Base-by-base conservation (phyloP, 805 yeast genomes). In the Cyberlindnera nakhonratchasimensis region DNA sequence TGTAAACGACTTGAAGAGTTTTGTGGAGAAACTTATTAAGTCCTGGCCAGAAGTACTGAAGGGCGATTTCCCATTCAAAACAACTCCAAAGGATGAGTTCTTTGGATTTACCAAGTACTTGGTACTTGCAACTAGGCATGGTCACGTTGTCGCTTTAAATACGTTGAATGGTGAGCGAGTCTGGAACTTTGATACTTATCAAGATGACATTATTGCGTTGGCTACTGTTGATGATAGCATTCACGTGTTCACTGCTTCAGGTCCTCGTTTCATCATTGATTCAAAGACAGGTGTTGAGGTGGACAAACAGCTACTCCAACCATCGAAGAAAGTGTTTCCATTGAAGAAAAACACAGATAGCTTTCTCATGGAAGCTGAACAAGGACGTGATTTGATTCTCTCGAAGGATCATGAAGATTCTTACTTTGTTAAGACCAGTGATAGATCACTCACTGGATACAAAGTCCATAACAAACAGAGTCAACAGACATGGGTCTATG, bases 61-160 rank as follows among this genome's bases (percentile, higher is more conserved):
- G 13, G 40, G 40, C 9, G n/a, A 43, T 7, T 37, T 17, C 6
- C 30, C 30, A 6, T 31, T 35, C 30, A 25, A 22, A 9, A 6
- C 32, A n/a, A n/a, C 40, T 2, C 32, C 38, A 9, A 50, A 46
- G 13, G 50, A 50, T 37, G 50, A 34, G 29, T 66, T 61, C 22
- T 77, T 77, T 61, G 82, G 82, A 1, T 67, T 72, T 25, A 53
- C 61, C 7, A 76, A 77, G 43, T 55, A 58, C 5, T 46, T 77
- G 21, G 56, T 76, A 2, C 65, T 67, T 1, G 64, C 71, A 3
- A 69, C 77, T 0, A 51, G 55, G 11, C 56, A 56, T 34, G 73
- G 74, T 5, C 65, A 63, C 34, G 37, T 80, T 1, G 58, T 70
- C 9, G 77, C 75, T 1, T 54, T 76, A 14, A 66, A 72, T 45